Conservation (phyloP, 2,329 filamentous ascomycete species). For the Ophiocordyceps camponoti-rufipedis region DNA sequence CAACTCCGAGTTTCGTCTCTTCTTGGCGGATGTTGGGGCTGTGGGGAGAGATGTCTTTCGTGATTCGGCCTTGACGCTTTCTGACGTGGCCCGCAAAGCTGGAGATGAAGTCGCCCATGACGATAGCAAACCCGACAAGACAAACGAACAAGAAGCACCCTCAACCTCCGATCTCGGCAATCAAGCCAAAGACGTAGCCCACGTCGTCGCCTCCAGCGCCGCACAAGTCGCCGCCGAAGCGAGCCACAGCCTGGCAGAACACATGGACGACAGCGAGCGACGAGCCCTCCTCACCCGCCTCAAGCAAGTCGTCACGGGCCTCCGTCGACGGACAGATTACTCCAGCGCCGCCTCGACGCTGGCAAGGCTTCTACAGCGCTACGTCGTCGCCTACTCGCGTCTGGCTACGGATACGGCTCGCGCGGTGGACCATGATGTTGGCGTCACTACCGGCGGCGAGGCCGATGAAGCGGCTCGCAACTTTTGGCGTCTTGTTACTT, state of each 20-base stretch:
- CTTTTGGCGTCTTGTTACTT: constrained; percentile 64
- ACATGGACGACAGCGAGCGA: constrained; percentile 53
- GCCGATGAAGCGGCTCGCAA: constrained; percentile 60
- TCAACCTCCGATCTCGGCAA: constrained; percentile 46
- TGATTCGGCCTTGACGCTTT: constrained; percentile 67
- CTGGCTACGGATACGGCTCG: constrained; percentile 49
- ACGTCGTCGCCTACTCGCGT: constrained; percentile 60
- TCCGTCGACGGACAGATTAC: constrained; percentile 66
- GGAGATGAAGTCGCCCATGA: constrained; percentile 55
- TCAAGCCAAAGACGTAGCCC: constrained; percentile 34
- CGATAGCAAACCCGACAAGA: no score
- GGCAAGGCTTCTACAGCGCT: constrained; percentile 56
- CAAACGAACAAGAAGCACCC: constrained; percentile 25
- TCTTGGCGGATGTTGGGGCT: constrained; percentile 62
- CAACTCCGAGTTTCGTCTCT: constrained; percentile 78
- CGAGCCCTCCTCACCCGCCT: constrained; percentile 57
- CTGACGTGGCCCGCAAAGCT: constrained; percentile 55
- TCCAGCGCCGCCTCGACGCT: constrained; percentile 70
- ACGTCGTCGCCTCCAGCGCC: constrained; percentile 33
- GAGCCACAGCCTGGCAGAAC: constrained; percentile 52
- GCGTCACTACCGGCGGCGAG: constrained; percentile 43
- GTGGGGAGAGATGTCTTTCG: constrained; percentile 72
- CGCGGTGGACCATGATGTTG: constrained; percentile 50
- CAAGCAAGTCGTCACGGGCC: constrained; percentile 54
- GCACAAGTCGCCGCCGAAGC: constrained; percentile 39